Evolutionary conservation across 2,329 filamentous ascomycete species (phyloP).

Genomic region (Ophiocordyceps australis): DNA sequence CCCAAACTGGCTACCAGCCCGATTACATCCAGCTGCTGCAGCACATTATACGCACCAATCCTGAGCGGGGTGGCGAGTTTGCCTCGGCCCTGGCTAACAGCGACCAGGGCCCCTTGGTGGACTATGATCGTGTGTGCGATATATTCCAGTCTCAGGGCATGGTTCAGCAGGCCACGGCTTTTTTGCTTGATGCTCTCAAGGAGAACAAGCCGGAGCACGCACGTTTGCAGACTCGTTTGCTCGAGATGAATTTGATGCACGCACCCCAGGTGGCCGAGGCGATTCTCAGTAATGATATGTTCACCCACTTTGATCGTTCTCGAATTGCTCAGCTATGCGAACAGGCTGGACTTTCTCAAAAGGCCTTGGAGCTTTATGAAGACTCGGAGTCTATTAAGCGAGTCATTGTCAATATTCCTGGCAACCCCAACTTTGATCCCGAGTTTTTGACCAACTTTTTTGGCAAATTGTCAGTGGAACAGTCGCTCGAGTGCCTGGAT

Average conservation of each 20-base stretch:
- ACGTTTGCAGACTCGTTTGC: constrained; percentile 76
- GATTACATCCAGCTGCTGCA: constrained; percentile 86
- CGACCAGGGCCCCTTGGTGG: constrained; percentile 71
- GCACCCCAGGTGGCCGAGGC: constrained; percentile 96
- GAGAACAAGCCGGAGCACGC: constrained; percentile 90
- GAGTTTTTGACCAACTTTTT: constrained; percentile 92
- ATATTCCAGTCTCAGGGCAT: constrained; percentile 97
- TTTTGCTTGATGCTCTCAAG: constrained; percentile 86
- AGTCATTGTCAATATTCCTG: constrained; percentile 65
- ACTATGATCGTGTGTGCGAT: constrained; percentile 87
- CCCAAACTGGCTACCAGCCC: constrained; percentile 74
- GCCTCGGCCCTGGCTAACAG: constrained; percentile 83
- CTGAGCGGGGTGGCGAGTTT: constrained; percentile 89
- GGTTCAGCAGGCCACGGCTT: constrained; percentile 96
- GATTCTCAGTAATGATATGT: constrained; percentile 96
- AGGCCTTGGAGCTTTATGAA: constrained; percentile 87
- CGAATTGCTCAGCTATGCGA: constrained; percentile 85
- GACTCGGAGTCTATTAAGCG: constrained; percentile 83
- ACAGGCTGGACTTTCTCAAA: constrained; percentile 71
- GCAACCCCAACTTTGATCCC: constrained; percentile 66
- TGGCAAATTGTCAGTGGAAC: constrained; percentile 84
- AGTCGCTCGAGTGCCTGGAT: constrained; percentile 83
- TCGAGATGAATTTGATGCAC: constrained; percentile 97
- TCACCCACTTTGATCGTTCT: constrained; percentile 85
- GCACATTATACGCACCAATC: constrained; percentile 79